phyloP scores from a whole-genome alignment of 1,139 yeast species.

The Zygoascus sp. region DNA sequence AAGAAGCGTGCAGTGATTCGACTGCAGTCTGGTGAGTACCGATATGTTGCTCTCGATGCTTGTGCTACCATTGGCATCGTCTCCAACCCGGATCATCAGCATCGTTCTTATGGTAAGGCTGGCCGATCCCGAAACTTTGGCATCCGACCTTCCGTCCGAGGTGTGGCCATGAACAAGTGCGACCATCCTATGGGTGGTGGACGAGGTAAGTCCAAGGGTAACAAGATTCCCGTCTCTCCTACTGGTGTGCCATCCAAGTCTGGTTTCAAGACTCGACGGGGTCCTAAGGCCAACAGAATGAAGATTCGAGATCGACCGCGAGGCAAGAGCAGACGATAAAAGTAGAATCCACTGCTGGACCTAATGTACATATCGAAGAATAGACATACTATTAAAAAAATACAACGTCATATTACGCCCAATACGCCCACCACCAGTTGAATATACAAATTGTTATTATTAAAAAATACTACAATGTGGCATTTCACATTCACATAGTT shows the following conservation, averaged over 20 bases:
- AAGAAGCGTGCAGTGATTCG: conserved; percentile 70
- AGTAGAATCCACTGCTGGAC: neutral
- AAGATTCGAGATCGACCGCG: conserved; percentile 66
- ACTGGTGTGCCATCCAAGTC: conserved; percentile 95
- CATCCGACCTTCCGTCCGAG: conserved; percentile 92
- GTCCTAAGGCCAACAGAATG: conserved; percentile 75
- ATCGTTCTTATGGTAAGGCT: conserved; percentile 90
- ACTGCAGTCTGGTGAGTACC: conserved; percentile 88
- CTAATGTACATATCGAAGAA: neutral
- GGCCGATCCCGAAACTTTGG: conserved; percentile 94
- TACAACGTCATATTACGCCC: neutral
- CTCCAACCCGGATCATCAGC: conserved; percentile 92
- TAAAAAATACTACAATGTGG: no score
- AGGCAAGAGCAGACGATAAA: conserved; percentile 28
- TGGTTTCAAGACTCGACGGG: conserved; percentile 89
- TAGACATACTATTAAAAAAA: neutral
- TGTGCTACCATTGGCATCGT: conserved; percentile 94
- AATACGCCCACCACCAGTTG: no score
- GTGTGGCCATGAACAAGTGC: conserved; percentile 96
- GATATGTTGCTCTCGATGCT: conserved; percentile 79
- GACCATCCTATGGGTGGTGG: conserved; percentile 99
- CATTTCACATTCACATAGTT: neutral
- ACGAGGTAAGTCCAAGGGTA: conserved; percentile 97
- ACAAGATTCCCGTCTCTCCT: conserved; percentile 88
- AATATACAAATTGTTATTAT: no score